Base-by-base conservation (phyloP, 2,329 filamentous ascomycete species). In the Aspergillus fischeri region DNA sequence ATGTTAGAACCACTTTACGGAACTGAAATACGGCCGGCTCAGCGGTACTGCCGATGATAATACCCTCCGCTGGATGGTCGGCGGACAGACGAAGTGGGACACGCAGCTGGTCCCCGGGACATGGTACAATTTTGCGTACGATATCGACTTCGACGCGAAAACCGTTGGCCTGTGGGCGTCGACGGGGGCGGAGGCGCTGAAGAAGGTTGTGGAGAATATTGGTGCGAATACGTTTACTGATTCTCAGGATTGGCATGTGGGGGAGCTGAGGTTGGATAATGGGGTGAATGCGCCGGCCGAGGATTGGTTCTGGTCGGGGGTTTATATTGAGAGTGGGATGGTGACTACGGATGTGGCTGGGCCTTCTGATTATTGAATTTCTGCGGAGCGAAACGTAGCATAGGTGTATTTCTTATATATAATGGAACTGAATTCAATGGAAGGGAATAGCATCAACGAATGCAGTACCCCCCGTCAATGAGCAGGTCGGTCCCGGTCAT, bases 61-160 rank as follows among this genome's bases (percentile, higher is more conserved):
- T 29, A 80, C 81, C 62, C 77, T 90, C 61, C 82, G 84, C 64
- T 91, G 87, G 86, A 82, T 84, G 72, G 83, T 85, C 9, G 78
- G 79, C 58, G 81, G 85, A 17, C 75, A 80, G 63, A 81, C 80
- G 51, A 76, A 88, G 64, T 91, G 87, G 86, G 83, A 81, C 65
- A 79, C 80, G 1, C 77, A 82, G 60, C 86, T 87, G 71, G 78
- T 78, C 53, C 78, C 86, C 1, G 83, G 80, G 44, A 82, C 86
- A 10, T 91, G 88, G 88, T 87, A 91, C 72, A 91, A 91, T 69
- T 80, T 90, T 65, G 88, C 87, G 50, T 90, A 90, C 67, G 86
- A 86, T 70, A 88, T 90, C 59, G 83, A 91, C 76, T 91, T 91
- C 66, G 74, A 73, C 17, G 81, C 77, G 42, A 76, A 80, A 62